These are phyloP conservation scores for Aspergillus proliferans DNA, from an alignment of 2,329 filamentous ascomycete species.

Conservation along the genomic window DNA sequence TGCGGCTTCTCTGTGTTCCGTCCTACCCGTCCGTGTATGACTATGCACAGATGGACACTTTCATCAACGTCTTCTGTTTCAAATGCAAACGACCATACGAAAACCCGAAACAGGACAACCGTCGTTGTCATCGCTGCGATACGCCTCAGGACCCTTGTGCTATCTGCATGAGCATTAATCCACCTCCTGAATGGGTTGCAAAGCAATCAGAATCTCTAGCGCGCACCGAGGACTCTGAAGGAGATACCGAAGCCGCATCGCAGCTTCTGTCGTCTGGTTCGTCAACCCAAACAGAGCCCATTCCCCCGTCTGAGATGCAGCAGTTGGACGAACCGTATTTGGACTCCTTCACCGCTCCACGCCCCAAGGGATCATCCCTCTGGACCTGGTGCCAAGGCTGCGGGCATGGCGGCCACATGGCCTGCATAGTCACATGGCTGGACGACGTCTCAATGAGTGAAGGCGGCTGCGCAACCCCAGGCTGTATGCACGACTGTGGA, in stretches of 20 bases:
- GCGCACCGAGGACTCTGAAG: slow-evolving; percentile 6
- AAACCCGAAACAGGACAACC: slow-evolving; percentile 43
- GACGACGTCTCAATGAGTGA: slow-evolving; percentile 42
- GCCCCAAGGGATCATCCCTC: slow-evolving; percentile 33
- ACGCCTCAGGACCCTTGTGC: slow-evolving; percentile 35
- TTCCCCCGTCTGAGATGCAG: slow-evolving; percentile 20
- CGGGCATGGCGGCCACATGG: slow-evolving; percentile 54
- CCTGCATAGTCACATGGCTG: slow-evolving; percentile 54
- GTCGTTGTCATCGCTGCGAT: slow-evolving; percentile 47
- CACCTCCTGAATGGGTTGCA: slow-evolving; percentile 35
- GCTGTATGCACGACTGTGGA: slow-evolving; percentile 56
- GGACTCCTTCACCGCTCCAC: slow-evolving; percentile 19
- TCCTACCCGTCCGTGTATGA: slow-evolving; percentile 53
- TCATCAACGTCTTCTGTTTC: slow-evolving; percentile 50
- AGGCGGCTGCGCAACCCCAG: slow-evolving; percentile 53
- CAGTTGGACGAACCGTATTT: slow-evolving; percentile 13
- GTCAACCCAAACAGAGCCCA: slow-evolving; percentile 30
- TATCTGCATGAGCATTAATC: slow-evolving; percentile 37
- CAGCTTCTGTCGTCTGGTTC: slow-evolving; percentile 42
- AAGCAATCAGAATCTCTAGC: slow-evolving; percentile 14
- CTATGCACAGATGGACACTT: slow-evolving; percentile 49
- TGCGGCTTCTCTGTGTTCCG: slow-evolving; percentile 52
- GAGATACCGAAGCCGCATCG: slow-evolving; percentile 24
- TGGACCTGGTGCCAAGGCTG: slow-evolving; percentile 56
- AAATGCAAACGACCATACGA: slow-evolving; percentile 53